phyloP scores from a whole-genome alignment of 2,329 filamentous ascomycete genomes.

The Aspergillus tanneri region DNA sequence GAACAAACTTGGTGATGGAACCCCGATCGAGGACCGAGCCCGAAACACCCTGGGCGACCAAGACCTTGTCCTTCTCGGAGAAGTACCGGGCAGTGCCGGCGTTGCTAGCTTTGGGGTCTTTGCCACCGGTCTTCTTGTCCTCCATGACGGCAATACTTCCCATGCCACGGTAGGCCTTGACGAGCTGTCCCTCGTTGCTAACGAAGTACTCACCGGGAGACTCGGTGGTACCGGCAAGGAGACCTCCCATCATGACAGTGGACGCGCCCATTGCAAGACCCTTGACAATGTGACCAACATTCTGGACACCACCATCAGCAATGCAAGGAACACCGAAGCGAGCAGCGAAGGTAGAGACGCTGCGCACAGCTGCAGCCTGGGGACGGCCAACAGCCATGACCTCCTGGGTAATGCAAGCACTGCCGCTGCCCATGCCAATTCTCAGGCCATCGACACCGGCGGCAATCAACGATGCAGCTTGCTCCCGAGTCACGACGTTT shows the following conservation, averaged over 20 bases:
- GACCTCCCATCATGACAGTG: conserved; percentile 98
- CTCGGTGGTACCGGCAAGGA: conserved; percentile 94
- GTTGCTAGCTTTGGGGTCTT: conserved; percentile 70
- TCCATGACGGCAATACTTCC: conserved; percentile 99
- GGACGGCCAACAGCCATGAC: conserved; percentile 98
- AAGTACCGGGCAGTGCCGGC: conserved; percentile 98
- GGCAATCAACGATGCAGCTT: conserved; percentile 87
- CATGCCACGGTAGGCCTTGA: conserved; percentile 99
- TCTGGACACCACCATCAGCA: conserved; percentile 95
- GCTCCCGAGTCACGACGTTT: conserved; percentile 96
- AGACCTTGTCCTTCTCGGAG: conserved; percentile 89
- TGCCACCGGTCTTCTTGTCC: conserved; percentile 89
- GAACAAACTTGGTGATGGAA: conserved; percentile 90
- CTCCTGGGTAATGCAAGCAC: conserved; percentile 98
- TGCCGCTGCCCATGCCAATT: conserved; percentile 98
- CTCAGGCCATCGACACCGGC: conserved; percentile 94
- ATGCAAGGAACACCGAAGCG: conserved; percentile 97
- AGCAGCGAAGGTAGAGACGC: conserved; percentile 83
- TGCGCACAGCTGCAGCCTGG: conserved; percentile 89
- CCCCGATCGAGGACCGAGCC: conserved; percentile 61
- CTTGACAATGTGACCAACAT: conserved; percentile 98
- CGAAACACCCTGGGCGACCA: conserved; percentile 95
- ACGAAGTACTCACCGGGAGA: conserved; percentile 97
- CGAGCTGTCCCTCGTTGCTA: conserved; percentile 91
- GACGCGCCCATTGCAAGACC: conserved; percentile 90